Conservation (phyloP, 176 grass and related monocot genomes). For the Leersia perrieri region DNA sequence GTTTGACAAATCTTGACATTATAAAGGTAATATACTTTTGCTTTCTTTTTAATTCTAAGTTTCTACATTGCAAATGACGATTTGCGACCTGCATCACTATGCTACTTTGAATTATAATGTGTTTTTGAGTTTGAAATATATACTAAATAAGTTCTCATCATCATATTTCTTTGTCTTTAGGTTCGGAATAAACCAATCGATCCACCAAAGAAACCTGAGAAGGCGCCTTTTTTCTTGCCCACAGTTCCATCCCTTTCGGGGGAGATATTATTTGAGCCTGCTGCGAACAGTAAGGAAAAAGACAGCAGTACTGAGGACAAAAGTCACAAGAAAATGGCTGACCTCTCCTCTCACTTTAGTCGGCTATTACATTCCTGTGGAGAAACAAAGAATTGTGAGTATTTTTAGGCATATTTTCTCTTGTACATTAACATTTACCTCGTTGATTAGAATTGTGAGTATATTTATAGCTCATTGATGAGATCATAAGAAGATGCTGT, state of each 20-base stretch:
- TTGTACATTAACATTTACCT: neutral
- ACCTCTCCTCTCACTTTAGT: conserved; percentile 77
- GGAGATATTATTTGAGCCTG: conserved; percentile 72
- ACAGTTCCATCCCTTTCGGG: conserved; percentile 87
- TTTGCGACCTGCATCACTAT: conserved; percentile 20
- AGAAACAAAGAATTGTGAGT: conserved; percentile 62
- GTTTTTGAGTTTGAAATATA: conserved; percentile 9
- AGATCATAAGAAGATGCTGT: conserved; percentile 7
- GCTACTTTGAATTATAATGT: neutral
- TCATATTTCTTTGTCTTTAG: conserved; percentile 34
- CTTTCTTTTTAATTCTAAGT: conserved; percentile 22
- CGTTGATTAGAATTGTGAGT: too few relatives aligned
- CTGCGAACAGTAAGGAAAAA: conserved; percentile 50
- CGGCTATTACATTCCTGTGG: conserved; percentile 59
- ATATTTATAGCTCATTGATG: neutral
- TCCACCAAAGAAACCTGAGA: conserved; percentile 97
- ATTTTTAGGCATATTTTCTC: neutral
- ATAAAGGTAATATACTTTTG: conserved; percentile 68
- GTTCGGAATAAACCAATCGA: conserved; percentile 93
- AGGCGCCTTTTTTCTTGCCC: conserved; percentile 96
- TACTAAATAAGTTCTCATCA: neutral
- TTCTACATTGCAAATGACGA: conserved; percentile 11
- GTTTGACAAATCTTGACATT: conserved; percentile 91
- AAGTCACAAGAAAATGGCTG: conserved; percentile 43
- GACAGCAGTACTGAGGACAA: conserved; percentile 37